Conservation (phyloP, 768 basidiomycete species). For the Boletus speciosus region DNA sequence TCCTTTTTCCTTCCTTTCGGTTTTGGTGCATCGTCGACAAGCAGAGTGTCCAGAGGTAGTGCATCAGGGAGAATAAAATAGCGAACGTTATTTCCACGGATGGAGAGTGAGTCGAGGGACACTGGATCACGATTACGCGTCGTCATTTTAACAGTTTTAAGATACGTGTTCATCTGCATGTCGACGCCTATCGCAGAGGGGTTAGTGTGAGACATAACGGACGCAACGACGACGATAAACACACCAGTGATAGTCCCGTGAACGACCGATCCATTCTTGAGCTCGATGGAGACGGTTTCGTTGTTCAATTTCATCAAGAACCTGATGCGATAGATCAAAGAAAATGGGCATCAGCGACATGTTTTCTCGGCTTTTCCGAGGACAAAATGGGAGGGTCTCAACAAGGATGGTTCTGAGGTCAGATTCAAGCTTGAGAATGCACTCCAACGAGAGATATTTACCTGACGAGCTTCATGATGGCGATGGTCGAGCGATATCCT, state of each 20-base stretch:
- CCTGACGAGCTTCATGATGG: conserved; percentile 83
- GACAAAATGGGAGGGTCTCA: not conserved
- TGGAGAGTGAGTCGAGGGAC: conserved; percentile 85
- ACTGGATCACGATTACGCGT: conserved; percentile 84
- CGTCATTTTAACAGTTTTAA: conserved; percentile 98
- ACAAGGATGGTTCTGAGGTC: not conserved
- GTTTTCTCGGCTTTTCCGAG: conserved; percentile 3
- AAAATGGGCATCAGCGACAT: conserved; percentile 20
- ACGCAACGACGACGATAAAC: conserved; percentile 20
- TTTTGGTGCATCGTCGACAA: conserved; percentile 97
- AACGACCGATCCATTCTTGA: conserved; percentile 95
- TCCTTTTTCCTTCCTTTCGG: conserved; percentile 93
- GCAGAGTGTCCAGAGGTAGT: conserved; percentile 89
- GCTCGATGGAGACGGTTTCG: conserved; percentile 96
- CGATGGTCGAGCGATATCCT: conserved; percentile 25
- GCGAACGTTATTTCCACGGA: conserved; percentile 94
- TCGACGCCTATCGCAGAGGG: conserved; percentile 71
- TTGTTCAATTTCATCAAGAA: conserved; percentile 99
- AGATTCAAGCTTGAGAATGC: conserved; percentile 3
- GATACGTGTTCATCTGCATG: conserved; percentile 99
- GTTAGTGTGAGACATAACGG: not conserved
- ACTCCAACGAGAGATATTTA: conserved; percentile 28
- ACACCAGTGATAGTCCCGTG: conserved; percentile 96
- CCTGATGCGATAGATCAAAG: conserved; percentile 39
- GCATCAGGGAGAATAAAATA: conserved; percentile 99